Base-by-base conservation (phyloP, 192 early-diverging fungal genomes). In the Entomortierella chlamydospora region DNA sequence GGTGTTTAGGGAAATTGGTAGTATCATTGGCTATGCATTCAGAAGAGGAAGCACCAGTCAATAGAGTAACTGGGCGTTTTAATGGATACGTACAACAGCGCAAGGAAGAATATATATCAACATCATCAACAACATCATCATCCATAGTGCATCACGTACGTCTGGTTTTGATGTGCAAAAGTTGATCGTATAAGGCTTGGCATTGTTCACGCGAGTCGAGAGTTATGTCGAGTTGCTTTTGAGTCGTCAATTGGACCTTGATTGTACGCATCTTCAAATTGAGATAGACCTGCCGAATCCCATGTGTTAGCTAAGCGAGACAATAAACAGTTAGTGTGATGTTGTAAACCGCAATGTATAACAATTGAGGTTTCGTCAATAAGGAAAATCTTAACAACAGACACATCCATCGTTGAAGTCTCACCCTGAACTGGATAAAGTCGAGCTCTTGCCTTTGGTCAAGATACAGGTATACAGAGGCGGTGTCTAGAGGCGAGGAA, bases 401-500 rank as follows among this genome's bases (percentile, higher is more conserved):
- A 41, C 42, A 15, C 20, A 30, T 49, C 9, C 13, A 50, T 1
- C 20, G 42, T 25, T 33, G 18, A n/a, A n/a, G n/a, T n/a, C 57
- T 61, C 49, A 77, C 73, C 29, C 54, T 68, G 31, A 64, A 77
- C 31, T 52, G 39, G 2, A 77, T 43, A 63, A 45, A 68, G 34
- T 77, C 73, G n/a, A 77, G 45, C 18, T 77, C 73, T 37, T 77
- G 54, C 15, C 54, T 50, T 18, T 62, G 58, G 52, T 77, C 73
- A 13, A 77, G 22, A 49, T 77, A 77, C 17, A 77, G 31, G 37
- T 77, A 68, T 15, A 77, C 65, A 0, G 73, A 68, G 17, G 73
- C 66, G 23, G 56, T 64, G 15, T 61, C 73, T 77, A 52, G 31
- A 52, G 31, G 20, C 34, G 15, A n/a, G 4, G 6, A 57, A 37